These are phyloP conservation scores for Asparagopsis taxiformis DNA, from an alignment of 31 red algal species.

Conservation along the genomic window DNA sequence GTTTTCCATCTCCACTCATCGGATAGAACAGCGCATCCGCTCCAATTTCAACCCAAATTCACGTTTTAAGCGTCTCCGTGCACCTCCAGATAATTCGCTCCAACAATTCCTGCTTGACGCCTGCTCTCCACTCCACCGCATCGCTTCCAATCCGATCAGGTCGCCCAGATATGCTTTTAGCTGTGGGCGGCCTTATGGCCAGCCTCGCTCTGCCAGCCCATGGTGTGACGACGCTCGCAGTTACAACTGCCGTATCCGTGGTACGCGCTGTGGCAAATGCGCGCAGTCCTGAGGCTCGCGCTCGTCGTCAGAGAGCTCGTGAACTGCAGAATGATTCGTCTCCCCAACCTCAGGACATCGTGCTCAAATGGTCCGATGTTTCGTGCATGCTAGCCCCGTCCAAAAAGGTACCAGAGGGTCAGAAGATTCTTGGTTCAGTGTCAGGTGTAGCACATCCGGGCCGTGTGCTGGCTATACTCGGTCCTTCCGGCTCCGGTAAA, in stretches of 20 bases:
- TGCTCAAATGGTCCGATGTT: slow-evolving; percentile 32
- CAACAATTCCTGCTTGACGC: no score
- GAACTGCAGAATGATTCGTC: background rate
- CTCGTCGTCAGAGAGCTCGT: slow-evolving; percentile 22
- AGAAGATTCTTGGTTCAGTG: slow-evolving; percentile 53
- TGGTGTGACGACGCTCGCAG: no score
- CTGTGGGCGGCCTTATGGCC: slow-evolving; percentile 69
- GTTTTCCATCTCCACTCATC: no score
- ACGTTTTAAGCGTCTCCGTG: no score
- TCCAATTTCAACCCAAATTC: no score
- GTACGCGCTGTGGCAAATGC: no score
- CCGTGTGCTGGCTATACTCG: slow-evolving; percentile 82
- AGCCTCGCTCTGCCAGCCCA: slow-evolving; percentile 36
- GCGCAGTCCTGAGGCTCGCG: slow-evolving; percentile 25
- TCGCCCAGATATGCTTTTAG: slow-evolving; percentile 33
- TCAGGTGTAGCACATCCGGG: slow-evolving; percentile 79
- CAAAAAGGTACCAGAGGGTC: background rate
- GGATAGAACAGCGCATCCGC: no score
- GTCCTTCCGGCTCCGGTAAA: slow-evolving; percentile 91
- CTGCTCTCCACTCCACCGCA: background rate
- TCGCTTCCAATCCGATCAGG: background rate
- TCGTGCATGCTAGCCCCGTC: slow-evolving; percentile 9
- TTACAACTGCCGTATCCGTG: no score
- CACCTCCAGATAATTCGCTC: no score
- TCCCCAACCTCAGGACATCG: slow-evolving; percentile 12